phyloP scores from a whole-genome alignment of 2,329 filamentous ascomycete species.

The Fusarium zealandicum region DNA sequence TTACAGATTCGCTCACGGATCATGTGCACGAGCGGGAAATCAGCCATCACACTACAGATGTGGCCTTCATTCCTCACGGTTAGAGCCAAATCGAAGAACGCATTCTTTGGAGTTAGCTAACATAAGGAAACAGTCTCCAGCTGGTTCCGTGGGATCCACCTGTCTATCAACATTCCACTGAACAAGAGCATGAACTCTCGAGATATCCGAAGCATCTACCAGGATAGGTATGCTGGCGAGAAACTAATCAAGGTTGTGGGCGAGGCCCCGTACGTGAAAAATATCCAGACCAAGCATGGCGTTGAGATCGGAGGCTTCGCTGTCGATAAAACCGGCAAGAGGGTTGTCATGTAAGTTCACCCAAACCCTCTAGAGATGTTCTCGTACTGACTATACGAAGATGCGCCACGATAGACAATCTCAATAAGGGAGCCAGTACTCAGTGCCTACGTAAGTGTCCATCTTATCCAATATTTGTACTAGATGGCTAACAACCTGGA shows the following conservation, averaged over 20 bases:
- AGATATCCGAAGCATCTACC: conserved; percentile 92
- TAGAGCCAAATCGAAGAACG: too few relatives aligned
- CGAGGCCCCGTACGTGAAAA: conserved; percentile 77
- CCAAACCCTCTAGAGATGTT: background rate
- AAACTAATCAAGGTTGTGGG: conserved; percentile 92
- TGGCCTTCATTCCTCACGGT: conserved; percentile 88
- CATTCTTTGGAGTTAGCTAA: too few relatives aligned
- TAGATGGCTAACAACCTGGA: too few relatives aligned
- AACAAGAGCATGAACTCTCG: conserved; percentile 86
- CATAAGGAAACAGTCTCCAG: conserved; percentile 46
- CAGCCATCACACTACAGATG: conserved; percentile 73
- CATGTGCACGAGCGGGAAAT: conserved; percentile 97
- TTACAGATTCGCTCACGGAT: conserved; percentile 63
- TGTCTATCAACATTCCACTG: conserved; percentile 89
- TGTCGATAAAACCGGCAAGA: conserved; percentile 84
- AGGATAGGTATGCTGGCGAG: conserved; percentile 95
- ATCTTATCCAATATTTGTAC: too few relatives aligned
- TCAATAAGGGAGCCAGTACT: background rate
- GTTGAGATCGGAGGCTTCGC: conserved; percentile 95
- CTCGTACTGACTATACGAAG: conserved; percentile 22
- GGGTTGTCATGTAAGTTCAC: conserved; percentile 73
- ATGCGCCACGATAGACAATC: conserved; percentile 74
- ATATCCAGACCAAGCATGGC: conserved; percentile 83
- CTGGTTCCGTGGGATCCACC: conserved; percentile 96
- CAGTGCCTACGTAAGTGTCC: conserved; percentile 2